Conservation (phyloP, 768 basidiomycete genomes). For the Rhizopogon roseolus region DNA sequence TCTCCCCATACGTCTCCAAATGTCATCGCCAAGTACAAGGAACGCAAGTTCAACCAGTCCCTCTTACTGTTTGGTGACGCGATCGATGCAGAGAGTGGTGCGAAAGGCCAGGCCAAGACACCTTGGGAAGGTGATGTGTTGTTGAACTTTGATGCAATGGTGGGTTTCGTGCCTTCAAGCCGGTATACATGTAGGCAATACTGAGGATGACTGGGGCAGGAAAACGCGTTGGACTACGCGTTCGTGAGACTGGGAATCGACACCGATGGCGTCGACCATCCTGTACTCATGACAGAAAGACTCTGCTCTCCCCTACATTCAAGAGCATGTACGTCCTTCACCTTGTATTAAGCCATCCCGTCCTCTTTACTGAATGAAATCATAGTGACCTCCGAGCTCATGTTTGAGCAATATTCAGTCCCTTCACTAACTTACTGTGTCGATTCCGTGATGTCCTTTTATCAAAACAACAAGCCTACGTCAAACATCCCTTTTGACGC, state of each 20-base stretch:
- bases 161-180: constrained; percentile 37
- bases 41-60: constrained; percentile 77
- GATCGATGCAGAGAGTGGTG: constrained; percentile 81
- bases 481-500: constrained; percentile 35
- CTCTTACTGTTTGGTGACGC: constrained; percentile 87
- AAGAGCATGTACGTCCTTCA: constrained; percentile 59
- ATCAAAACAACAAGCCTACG: constrained; percentile 60
- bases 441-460: constrained; percentile 91
- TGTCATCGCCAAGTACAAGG: constrained; percentile 82
- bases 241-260: constrained; percentile 86
- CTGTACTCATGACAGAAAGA: constrained; percentile 91
- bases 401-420: constrained; percentile 90
- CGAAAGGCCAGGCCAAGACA: constrained; percentile 69
- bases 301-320: constrained; percentile 87
- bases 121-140: constrained; percentile 96
- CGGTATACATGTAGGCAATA: background rate
- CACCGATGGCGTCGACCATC: constrained; percentile 71
- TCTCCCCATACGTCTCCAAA: constrained; percentile 61
- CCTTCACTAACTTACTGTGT: constrained; percentile 85
- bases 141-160: constrained; percentile 89
- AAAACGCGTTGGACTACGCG: constrained; percentile 90
- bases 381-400: constrained; percentile 88
- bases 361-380: background rate
- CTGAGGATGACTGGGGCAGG: constrained; percentile 43
- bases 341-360: background rate